phyloP scores from a whole-genome alignment of 2,329 filamentous ascomycete genomes.

The Lomentospora prolificans region DNA sequence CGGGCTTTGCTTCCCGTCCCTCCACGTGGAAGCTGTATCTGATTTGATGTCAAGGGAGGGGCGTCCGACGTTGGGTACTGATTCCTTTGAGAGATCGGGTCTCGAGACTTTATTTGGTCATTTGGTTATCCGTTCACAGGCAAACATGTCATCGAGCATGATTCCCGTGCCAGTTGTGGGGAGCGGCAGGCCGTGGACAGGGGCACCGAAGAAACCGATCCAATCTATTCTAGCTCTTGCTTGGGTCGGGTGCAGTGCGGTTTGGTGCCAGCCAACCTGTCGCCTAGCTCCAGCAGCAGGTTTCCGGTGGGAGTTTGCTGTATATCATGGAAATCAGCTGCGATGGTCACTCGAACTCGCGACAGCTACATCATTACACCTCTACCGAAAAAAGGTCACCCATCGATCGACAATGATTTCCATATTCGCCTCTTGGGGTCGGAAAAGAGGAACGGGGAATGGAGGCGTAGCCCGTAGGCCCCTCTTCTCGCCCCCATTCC shows the following conservation, averaged over 20 bases:
- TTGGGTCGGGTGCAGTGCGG: neutral
- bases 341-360: too few species aligned
- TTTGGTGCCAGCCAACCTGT: too few species aligned
- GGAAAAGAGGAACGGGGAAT: too few species aligned
- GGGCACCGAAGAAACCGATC: neutral
- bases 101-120: neutral
- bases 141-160: constrained; percentile 4
- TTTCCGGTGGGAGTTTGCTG: too few species aligned
- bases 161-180: neutral
- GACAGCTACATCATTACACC: too few species aligned
- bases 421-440: too few species aligned
- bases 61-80: too few species aligned
- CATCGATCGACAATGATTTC: too few species aligned
- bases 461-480: too few species aligned
- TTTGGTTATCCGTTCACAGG: constrained; percentile 1
- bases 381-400: too few species aligned
- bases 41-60: too few species aligned
- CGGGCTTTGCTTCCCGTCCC: constrained; percentile 6
- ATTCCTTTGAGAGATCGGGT: neutral
- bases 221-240: neutral
- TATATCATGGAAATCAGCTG: neutral
- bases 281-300: neutral
- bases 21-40: constrained; percentile 1
- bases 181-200: neutral
- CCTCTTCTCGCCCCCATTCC: too few species aligned